Evolutionary conservation across 139 green algal species (phyloP).

Genomic region (Auxenochlorella pyrenoidosa): DNA sequence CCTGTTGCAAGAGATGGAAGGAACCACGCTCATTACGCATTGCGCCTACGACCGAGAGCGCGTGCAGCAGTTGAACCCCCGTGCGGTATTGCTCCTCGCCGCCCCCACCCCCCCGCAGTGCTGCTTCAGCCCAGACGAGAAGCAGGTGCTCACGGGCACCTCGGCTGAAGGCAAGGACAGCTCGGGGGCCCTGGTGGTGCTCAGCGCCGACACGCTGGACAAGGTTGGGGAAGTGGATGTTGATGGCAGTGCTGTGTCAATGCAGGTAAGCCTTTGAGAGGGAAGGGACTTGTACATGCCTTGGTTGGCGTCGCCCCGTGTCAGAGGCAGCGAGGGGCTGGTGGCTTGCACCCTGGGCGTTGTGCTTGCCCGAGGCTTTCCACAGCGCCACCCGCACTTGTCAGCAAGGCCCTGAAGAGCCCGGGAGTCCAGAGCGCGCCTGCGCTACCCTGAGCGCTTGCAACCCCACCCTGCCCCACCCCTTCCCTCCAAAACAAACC

Average conservation of each 20-base stretch:
- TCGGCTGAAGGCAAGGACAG: constrained; percentile 44
- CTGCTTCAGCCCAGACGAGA: constrained; percentile 88
- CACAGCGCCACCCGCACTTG: no score
- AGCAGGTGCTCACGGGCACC: constrained; percentile 79
- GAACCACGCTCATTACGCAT: no score
- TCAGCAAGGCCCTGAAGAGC: no score
- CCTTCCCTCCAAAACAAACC: not conserved
- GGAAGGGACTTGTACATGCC: not conserved
- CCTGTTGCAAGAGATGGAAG: no score
- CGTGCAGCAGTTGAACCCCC: no score
- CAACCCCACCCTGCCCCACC: not conserved
- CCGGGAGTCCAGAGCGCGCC: no score
- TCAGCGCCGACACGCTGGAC: constrained; percentile 49
- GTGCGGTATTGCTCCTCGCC: no score
- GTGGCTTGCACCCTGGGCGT: no score
- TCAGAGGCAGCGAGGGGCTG: no score
- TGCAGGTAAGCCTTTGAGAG: not conserved
- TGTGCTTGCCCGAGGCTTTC: no score
- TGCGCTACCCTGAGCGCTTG: no score
- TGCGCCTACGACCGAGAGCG: no score
- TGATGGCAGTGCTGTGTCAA: constrained; percentile 4
- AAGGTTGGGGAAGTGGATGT: constrained; percentile 13
- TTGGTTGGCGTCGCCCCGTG: not conserved
- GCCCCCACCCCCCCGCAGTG: constrained; percentile 45
- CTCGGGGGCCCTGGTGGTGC: constrained; percentile 60